Evolutionary conservation across 108 stramenopile genomes (phyloP), one percentile per base, ranked within the genome.

Genomic region (Conticribra weissflogii): DNA sequence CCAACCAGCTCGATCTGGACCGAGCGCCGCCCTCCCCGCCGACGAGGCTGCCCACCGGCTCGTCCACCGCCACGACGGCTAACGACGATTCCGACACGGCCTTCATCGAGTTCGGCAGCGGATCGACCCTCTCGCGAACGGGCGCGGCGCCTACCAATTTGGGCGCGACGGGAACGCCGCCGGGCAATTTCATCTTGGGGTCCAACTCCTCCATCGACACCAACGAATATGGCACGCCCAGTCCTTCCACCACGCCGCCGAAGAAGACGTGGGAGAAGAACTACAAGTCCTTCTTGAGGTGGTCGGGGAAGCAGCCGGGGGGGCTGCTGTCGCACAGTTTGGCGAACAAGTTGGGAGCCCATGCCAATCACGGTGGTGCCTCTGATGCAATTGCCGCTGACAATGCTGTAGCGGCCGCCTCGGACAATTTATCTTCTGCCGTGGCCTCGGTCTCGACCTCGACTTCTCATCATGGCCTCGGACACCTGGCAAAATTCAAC

Each of bases 191-290:
- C 32, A n/a, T 54, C 33, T 51, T 63, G 33, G 63, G 55, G 24
- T 77, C 76, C 45, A 69, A 66, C 50, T 76, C 75, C 16, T 76
- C 75, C 22, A 68, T 76, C 36, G 75, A 78, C 54, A 68, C 68
- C 21, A 30, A 21, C 3, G 66, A 55, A 51, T 24, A 41, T 41
- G 12, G 36, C 12, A 67, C 65, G 1, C 59, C 49, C 2, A 74
- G 72, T 68, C 85, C 82, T 19, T 68, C 72, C 15, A 67, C 80
- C 3, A 81, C 82, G 7, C 80, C 79, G 18, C 79, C 79, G 30
- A 85, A 82, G 53, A 86, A 86, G 63, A 69, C 71, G 3, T 86
- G 86, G 86, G 86, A 86, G 70, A 71, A 61, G n/a, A 81, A 84
- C 27, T 86, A 84, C 56, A 77, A 65, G 49, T 81, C 76, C 8